Conservation (phyloP, 805 yeast genomes). For the Pichia paraexigua region DNA sequence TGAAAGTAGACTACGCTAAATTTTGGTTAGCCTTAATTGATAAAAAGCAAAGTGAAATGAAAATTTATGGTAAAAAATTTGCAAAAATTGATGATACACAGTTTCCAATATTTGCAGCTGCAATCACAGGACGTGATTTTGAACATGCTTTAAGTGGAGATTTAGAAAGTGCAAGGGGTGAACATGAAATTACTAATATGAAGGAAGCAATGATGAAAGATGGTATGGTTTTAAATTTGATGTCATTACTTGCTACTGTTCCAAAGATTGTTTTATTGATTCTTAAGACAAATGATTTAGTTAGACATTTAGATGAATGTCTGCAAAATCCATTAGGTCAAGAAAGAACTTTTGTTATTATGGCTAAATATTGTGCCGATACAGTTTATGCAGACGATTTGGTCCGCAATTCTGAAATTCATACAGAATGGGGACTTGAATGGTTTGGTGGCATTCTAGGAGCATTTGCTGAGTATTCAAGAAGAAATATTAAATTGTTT, state of each 20-base stretch:
- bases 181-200: slow-evolving; percentile 62
- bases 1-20: slow-evolving; percentile 77
- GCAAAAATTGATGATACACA: slow-evolving; percentile 73
- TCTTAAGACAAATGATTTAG: slow-evolving; percentile 88
- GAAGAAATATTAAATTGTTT: slow-evolving; percentile 25
- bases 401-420: slow-evolving; percentile 4
- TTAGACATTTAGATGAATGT: slow-evolving; percentile 80
- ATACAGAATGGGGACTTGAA: slow-evolving; percentile 14
- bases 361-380: slow-evolving; percentile 84
- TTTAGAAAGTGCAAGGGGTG: slow-evolving; percentile 44
- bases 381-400: slow-evolving; percentile 63
- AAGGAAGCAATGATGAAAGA: slow-evolving; percentile 51
- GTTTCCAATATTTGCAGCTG: slow-evolving; percentile 82
- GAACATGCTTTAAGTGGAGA: slow-evolving; percentile 64
- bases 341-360: slow-evolving; percentile 76
- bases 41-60: slow-evolving; percentile 58
- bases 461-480: slow-evolving; percentile 28
- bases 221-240: slow-evolving; percentile 62
- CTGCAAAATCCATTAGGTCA: slow-evolving; percentile 78
- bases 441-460: slow-evolving; percentile 23
- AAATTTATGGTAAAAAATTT: slow-evolving; percentile 62
- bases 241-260: slow-evolving; percentile 68
- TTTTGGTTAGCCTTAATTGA: slow-evolving; percentile 90
- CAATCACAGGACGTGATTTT: slow-evolving; percentile 90
- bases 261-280: slow-evolving; percentile 84